Percentiles rank a stretch among this genome's conserved stretches.
Evolutionary conservation across 129 eudicot species (phyloP).

Genomic region (Chrysanthemum makinoi): DNA sequence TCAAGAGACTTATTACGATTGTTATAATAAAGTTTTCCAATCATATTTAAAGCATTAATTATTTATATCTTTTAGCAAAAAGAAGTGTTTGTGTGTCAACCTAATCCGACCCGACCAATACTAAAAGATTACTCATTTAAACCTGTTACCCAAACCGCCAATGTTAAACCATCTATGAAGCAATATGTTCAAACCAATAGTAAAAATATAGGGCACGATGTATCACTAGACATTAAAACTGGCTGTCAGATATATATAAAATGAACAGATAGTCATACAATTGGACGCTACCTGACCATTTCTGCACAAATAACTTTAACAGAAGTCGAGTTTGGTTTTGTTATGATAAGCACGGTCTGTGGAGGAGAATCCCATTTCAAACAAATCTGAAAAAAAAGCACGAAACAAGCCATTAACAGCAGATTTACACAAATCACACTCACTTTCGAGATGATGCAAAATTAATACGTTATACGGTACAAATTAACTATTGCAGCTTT

Average conservation of each 20-base stretch:
- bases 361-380: conserved; percentile 95
- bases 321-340: conserved; percentile 87
- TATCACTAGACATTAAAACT: neutral
- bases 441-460: conserved; percentile 1
- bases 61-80: neutral
- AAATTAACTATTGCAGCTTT: neutral
- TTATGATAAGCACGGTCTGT: conserved; percentile 74
- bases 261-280: conserved; percentile 2
- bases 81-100: neutral
- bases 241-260: neutral
- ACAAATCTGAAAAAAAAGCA: conserved; percentile 62
- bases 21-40: neutral
- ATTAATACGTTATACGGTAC: neutral
- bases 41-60: neutral
- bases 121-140: neutral
- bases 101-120: neutral
- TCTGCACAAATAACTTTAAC: conserved; percentile 74
- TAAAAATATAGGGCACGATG: too few species aligned
- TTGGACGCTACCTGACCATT: conserved; percentile 68
- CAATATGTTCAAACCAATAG: conserved; percentile 14
- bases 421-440: conserved; percentile 6
- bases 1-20: neutral
- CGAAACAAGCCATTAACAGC: neutral
- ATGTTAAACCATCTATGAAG: neutral
- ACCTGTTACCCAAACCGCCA: conserved; percentile 8